Conservation (phyloP, 23 red algal species). For the Pyropia yezoensis region DNA sequence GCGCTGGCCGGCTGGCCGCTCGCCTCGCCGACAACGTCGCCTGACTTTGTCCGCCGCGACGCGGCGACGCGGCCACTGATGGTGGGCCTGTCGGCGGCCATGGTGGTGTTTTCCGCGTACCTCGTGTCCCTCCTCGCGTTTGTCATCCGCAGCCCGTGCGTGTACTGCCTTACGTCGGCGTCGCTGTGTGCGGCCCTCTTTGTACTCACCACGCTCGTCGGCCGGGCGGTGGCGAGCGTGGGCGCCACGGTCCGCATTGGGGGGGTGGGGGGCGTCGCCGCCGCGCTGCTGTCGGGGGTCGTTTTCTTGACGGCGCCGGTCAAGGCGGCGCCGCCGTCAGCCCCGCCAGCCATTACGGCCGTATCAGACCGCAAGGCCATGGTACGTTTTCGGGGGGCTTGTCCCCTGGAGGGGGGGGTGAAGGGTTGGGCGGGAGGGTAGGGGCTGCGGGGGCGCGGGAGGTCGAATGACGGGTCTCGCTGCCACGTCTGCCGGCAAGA, state of each 20-base stretch:
- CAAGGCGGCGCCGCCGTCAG: slow-evolving; percentile 17
- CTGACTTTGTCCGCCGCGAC: slow-evolving; percentile 29
- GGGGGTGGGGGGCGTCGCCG: slow-evolving; percentile 11
- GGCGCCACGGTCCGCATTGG: slow-evolving; percentile 14
- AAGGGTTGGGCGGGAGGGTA: too few relatives aligned
- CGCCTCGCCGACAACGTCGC: slow-evolving; percentile 7
- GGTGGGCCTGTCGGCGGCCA: slow-evolving; percentile 38
- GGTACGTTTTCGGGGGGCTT: slow-evolving; percentile 16
- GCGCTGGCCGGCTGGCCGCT: slow-evolving; percentile 55
- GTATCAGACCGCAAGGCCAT: slow-evolving; percentile 29
- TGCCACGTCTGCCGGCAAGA: too few relatives aligned
- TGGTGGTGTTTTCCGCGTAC: slow-evolving; percentile 56
- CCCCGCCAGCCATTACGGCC: slow-evolving; percentile 52
- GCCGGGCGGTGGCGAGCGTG: slow-evolving; percentile 18
- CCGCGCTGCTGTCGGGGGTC: slow-evolving; percentile 14
- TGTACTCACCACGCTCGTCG: slow-evolving; percentile 42
- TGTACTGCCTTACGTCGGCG: slow-evolving; percentile 81
- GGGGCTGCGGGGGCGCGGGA: too few relatives aligned
- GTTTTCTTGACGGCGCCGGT: slow-evolving; percentile 25
- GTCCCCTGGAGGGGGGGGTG: too few relatives aligned
- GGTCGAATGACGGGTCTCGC: too few relatives aligned
- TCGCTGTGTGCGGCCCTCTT: slow-evolving; percentile 37
- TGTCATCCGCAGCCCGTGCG: slow-evolving; percentile 71
- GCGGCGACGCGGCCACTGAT: slow-evolving; percentile 50
- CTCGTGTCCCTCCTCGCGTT: slow-evolving; percentile 63